phyloP scores from a whole-genome alignment of 208 protist genomes.

The Naegleria fowleri region DNA sequence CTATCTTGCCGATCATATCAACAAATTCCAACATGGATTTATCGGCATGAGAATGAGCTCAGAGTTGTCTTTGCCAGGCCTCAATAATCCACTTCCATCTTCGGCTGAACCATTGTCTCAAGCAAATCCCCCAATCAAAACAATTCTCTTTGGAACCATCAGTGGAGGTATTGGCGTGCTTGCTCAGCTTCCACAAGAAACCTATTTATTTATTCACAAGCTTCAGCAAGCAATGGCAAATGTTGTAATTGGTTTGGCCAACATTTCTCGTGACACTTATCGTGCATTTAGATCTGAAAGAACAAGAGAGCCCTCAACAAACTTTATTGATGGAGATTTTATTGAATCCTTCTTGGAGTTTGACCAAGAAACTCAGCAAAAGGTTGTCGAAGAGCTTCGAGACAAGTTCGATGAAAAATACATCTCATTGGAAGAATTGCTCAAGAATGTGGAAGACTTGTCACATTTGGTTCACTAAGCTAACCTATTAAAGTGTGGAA shows the following conservation, averaged over 20 bases:
- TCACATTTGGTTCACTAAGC: background rate
- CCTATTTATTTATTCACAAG: background rate
- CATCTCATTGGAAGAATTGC: background rate
- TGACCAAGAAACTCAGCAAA: background rate
- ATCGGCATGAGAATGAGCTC: background rate
- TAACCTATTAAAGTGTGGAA: too few species aligned
- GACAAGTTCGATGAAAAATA: background rate
- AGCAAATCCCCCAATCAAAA: background rate
- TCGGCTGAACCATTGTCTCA: background rate
- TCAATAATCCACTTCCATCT: background rate
- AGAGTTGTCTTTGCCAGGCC: background rate
- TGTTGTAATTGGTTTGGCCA: background rate
- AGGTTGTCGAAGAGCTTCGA: background rate
- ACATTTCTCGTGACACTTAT: background rate
- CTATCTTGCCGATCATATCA: background rate
- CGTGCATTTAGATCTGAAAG: background rate
- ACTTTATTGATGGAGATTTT: slow-evolving; percentile 24
- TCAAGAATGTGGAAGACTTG: slow-evolving; percentile 7
- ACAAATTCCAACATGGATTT: slow-evolving; percentile 1
- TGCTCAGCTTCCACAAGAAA: background rate
- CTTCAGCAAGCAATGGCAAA: background rate
- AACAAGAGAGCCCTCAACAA: background rate
- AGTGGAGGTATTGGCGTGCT: slow-evolving; percentile 12
- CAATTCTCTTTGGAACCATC: background rate
- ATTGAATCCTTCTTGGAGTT: slow-evolving; percentile 18